phyloP scores from a whole-genome alignment of 306 rosid species.

The Cicer yamashitae region DNA sequence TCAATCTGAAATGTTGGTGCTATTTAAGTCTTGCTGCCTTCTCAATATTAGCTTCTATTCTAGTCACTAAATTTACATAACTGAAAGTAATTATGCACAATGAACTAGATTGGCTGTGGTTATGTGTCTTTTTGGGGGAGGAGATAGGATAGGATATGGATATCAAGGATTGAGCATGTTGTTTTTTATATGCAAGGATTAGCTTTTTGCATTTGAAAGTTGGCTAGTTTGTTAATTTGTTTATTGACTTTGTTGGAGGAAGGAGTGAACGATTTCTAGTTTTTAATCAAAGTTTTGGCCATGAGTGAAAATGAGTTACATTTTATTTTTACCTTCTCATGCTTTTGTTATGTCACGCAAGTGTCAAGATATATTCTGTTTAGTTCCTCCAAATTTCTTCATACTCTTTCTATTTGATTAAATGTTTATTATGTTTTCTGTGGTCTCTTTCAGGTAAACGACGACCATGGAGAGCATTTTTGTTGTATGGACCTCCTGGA shows the following conservation, averaged over 20 bases:
- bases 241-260: neutral
- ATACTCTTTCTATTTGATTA: neutral
- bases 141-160: neutral
- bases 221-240: conserved; percentile 17
- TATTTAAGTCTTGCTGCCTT: neutral
- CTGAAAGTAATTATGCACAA: conserved; percentile 19
- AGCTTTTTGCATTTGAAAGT: conserved; percentile 5
- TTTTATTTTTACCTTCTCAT: too few species aligned
- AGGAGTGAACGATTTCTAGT: too few species aligned
- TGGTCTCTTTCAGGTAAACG: conserved; percentile 71
- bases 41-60: neutral
- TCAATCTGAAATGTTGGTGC: neutral
- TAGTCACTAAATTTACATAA: neutral
- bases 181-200: neutral
- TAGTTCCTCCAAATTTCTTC: too few species aligned
- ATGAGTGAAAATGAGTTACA: too few species aligned
- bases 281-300: too few species aligned
- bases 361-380: too few species aligned
- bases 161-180: neutral
- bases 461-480: conserved; percentile 94
- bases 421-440: conserved; percentile 10
- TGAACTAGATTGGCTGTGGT: conserved; percentile 15
- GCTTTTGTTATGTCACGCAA: too few species aligned
- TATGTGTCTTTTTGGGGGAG: conserved; percentile 1
- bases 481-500: conserved; percentile 97